Conservation (phyloP, 495 filamentous ascomycete genomes). For the Wilcoxina mikolae region DNA sequence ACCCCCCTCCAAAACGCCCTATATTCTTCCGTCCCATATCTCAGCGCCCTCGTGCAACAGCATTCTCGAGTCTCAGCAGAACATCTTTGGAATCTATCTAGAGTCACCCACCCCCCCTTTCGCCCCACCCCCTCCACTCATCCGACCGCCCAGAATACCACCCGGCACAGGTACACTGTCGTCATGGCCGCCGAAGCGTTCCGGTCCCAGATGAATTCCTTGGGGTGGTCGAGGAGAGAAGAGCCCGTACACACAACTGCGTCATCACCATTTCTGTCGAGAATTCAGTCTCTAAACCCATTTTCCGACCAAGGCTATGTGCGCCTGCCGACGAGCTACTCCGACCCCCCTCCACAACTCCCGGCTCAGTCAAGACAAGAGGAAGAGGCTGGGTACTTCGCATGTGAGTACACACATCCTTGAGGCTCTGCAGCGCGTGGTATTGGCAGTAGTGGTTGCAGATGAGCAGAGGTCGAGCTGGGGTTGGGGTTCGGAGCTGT, state of each 20-base stretch:
- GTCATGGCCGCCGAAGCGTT: slow-evolving; percentile 83
- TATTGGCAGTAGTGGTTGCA: background rate
- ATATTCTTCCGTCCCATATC: background rate
- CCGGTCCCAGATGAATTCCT: slow-evolving; percentile 54
- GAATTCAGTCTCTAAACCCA: slow-evolving; percentile 73
- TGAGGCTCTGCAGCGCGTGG: background rate
- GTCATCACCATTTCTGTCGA: slow-evolving; percentile 59
- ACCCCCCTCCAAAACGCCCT: background rate
- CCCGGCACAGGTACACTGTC: slow-evolving; percentile 4
- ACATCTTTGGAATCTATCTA: slow-evolving; percentile 5
- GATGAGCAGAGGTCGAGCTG: background rate
- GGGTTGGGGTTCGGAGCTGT: background rate
- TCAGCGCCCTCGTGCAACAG: background rate
- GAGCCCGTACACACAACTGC: slow-evolving; percentile 61
- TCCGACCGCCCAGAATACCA: background rate
- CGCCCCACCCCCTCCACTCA: background rate
- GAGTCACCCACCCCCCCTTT: slow-evolving; percentile 8
- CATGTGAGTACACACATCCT: slow-evolving; percentile 53
- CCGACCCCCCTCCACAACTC: slow-evolving; percentile 60
- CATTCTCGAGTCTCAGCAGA: slow-evolving; percentile 8
- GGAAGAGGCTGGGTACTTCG: slow-evolving; percentile 92
- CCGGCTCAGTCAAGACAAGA: slow-evolving; percentile 74
- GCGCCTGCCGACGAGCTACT: slow-evolving; percentile 72
- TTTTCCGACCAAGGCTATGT: slow-evolving; percentile 83
- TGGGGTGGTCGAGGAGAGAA: slow-evolving; percentile 88